Percentiles rank a stretch among this genome's conserved stretches.
Conservation (phyloP, 768 basidiomycete genomes). For the Tulasnella sp. region DNA sequence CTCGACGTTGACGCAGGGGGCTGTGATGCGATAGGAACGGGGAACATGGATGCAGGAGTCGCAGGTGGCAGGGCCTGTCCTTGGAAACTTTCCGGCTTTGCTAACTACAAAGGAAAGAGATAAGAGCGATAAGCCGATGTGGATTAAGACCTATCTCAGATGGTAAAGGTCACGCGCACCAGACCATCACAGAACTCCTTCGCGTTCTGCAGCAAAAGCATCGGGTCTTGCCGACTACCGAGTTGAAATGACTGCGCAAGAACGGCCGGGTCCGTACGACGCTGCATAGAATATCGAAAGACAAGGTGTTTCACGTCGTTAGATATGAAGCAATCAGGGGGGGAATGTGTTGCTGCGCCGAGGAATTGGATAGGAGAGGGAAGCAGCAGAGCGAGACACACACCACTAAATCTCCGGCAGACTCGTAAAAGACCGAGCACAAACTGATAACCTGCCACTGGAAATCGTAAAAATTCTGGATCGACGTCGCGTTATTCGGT, state of each 20-base stretch:
- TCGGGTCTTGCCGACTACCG: conserved; percentile 10
- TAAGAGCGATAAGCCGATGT: background rate
- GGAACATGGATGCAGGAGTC: conserved; percentile 7
- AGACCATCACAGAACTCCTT: conserved; percentile 16
- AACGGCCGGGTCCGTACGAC: conserved; percentile 12
- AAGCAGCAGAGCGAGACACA: background rate
- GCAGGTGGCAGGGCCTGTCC: conserved; percentile 9
- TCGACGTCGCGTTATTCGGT: background rate
- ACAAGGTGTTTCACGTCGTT: conserved; percentile 2
- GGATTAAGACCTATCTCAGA: background rate
- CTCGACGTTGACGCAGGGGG: background rate
- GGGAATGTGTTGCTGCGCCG: too few species aligned
- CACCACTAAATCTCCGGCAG: conserved; percentile 17
- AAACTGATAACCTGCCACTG: conserved; percentile 17
- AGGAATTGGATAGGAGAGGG: too few species aligned
- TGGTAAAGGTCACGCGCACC: conserved; percentile 1
- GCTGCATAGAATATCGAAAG: conserved; percentile 5
- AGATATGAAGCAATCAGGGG: background rate
- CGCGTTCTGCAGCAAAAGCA: conserved; percentile 10
- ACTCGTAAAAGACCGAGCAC: conserved; percentile 17
- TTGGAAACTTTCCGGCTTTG: conserved; percentile 7
- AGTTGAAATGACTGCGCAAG: conserved; percentile 14
- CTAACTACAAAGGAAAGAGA: conserved; percentile 2
- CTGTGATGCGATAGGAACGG: background rate
- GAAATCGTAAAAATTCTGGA: conserved; percentile 15